Percentiles rank a stretch among this genome's conserved stretches.
These are phyloP conservation scores for Rhizopogon vinicolor DNA, from an alignment of 768 basidiomycete genomes.

Conservation along the genomic window DNA sequence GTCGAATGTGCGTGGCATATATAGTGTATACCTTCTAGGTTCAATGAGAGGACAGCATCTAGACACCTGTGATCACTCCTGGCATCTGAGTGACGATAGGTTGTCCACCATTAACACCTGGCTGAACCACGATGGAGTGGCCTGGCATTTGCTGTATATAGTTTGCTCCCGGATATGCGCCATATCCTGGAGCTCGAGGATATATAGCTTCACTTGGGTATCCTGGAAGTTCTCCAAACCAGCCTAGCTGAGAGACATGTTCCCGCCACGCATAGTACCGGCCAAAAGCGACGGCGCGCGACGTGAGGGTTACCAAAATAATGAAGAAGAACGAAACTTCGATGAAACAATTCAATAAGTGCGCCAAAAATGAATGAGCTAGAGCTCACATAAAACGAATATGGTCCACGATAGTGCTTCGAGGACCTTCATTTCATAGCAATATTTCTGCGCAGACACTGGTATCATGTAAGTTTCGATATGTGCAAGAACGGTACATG, in stretches of 20 bases:
- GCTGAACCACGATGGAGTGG: constrained; percentile 65
- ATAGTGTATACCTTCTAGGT: neutral
- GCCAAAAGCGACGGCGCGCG: constrained; percentile 27
- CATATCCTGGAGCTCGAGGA: constrained; percentile 26
- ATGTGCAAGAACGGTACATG: neutral
- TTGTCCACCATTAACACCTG: constrained; percentile 53
- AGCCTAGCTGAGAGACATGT: constrained; percentile 56
- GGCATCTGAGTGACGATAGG: constrained; percentile 62
- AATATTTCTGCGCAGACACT: constrained; percentile 57
- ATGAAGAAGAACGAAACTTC: constrained; percentile 45
- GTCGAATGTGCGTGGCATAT: neutral
- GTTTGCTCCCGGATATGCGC: constrained; percentile 23
- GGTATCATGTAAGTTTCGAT: constrained; percentile 4
- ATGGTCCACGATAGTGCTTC: constrained; percentile 77
- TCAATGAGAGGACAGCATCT: neutral
- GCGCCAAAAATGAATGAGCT: neutral
- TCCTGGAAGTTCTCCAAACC: constrained; percentile 72
- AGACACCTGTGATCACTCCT: constrained; percentile 19
- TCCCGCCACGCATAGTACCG: constrained; percentile 32
- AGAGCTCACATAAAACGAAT: constrained; percentile 46
- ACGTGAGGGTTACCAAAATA: constrained; percentile 53
- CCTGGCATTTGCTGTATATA: constrained; percentile 51
- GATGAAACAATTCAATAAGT: neutral
- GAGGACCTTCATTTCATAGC: constrained; percentile 77
- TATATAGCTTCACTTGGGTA: constrained; percentile 31